Conservation (phyloP, 768 basidiomycete species). For the Rossbeevera mucosa region DNA sequence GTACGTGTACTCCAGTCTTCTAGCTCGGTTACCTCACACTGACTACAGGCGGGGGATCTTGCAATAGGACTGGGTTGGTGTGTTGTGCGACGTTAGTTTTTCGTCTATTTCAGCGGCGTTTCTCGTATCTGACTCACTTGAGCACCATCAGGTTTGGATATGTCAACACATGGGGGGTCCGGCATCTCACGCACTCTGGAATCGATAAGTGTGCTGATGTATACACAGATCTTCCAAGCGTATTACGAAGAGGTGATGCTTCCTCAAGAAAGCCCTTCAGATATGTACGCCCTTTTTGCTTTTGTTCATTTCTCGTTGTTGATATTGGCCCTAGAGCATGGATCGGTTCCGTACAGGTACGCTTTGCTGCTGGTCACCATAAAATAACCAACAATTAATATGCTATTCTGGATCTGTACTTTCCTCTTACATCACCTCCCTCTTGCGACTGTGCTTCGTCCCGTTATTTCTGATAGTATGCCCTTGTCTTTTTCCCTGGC, state of each 20-base stretch:
- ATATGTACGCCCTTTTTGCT: conserved; percentile 43
- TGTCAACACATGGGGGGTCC: conserved; percentile 71
- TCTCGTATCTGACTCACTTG: not conserved
- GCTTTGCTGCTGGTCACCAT: not conserved
- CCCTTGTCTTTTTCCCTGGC: conserved; percentile 59
- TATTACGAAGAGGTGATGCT: conserved; percentile 61
- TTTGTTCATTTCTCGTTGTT: not conserved
- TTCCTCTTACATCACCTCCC: not conserved
- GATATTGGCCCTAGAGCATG: conserved; percentile 48
- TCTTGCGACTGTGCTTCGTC: not conserved
- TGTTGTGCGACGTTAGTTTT: conserved; percentile 39
- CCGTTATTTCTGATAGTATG: conserved; percentile 40
- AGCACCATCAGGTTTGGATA: conserved; percentile 51
- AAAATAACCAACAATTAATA: not conserved
- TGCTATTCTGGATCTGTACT: not conserved
- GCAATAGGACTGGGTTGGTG: conserved; percentile 18
- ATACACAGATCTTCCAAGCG: conserved; percentile 59
- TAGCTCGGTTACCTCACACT: not conserved
- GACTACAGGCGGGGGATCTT: not conserved
- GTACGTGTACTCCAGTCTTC: conserved; percentile 10
- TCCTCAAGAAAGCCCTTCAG: conserved; percentile 48
- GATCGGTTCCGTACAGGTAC: conserved; percentile 75
- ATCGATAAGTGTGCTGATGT: not conserved
- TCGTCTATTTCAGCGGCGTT: not conserved
- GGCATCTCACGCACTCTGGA: conserved; percentile 7